A percentile compares a stretch with the other conserved stretches of the same genome.
These are phyloP conservation scores for Tephrocybe sp. DNA, from an alignment of 768 basidiomycete genomes.

Conservation along the genomic window DNA sequence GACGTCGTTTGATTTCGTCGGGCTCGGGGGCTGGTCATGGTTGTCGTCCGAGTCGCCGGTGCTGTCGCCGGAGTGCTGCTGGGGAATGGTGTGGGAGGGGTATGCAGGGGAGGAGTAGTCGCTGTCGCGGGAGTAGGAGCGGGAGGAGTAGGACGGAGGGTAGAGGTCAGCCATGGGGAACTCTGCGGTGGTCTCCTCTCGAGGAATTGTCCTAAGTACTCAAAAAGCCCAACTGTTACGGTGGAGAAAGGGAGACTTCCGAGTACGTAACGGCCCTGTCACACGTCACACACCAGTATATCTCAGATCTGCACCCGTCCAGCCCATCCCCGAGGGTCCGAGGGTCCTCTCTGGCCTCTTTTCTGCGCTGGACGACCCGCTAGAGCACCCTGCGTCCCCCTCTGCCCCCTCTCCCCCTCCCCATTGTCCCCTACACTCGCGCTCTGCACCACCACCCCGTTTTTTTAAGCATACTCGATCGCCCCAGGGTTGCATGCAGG, in stretches of 20 bases:
- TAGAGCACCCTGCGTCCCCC: neutral
- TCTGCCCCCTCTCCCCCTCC: neutral
- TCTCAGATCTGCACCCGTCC: conserved; percentile 16
- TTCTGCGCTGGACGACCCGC: neutral
- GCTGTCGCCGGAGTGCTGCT: conserved; percentile 40
- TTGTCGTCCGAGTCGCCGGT: conserved; percentile 44
- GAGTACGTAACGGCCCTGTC: conserved; percentile 40
- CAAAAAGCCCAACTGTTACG: conserved; percentile 27
- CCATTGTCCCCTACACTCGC: neutral
- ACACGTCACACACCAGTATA: conserved; percentile 21
- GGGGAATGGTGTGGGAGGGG: conserved; percentile 35
- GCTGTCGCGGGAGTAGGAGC: conserved; percentile 30
- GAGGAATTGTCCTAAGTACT: conserved; percentile 27
- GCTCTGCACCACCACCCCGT: neutral
- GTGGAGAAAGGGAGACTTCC: conserved; percentile 47
- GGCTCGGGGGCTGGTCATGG: conserved; percentile 49
- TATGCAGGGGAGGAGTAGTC: conserved; percentile 33
- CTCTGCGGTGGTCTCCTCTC: conserved; percentile 20
- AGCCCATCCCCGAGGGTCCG: conserved; percentile 38
- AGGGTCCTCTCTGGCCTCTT: conserved; percentile 20
- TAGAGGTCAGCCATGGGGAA: conserved; percentile 58
- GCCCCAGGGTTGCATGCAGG: conserved; percentile 12
- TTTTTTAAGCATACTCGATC: conserved; percentile 4
- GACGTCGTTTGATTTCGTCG: conserved; percentile 40
- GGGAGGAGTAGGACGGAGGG: conserved; percentile 42